Evolutionary conservation across 495 filamentous ascomycete species (phyloP).

Genomic region (Hyaloscypha hepaticicola): DNA sequence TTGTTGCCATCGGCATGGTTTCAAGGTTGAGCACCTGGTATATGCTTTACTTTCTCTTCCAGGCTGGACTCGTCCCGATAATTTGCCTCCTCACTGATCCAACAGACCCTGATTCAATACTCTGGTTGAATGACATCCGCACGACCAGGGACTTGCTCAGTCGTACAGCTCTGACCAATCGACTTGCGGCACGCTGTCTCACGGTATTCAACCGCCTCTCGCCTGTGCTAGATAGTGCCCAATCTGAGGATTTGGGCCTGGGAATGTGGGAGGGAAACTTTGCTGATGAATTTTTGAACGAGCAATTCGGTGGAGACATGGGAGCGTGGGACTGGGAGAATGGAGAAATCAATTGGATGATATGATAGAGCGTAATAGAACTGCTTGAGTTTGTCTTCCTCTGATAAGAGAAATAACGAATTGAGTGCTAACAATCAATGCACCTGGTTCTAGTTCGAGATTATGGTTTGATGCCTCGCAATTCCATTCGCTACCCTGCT

Average conservation of each 20-base stretch:
- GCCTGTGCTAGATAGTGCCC: slow-evolving; percentile 24
- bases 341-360: background rate
- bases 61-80: slow-evolving; percentile 51
- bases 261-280: background rate
- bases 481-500: no score
- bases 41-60: slow-evolving; percentile 54
- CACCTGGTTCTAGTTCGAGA: no score
- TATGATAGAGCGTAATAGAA: no score
- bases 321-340: background rate
- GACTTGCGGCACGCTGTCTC: slow-evolving; percentile 44
- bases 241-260: background rate
- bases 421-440: no score
- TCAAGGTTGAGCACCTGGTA: slow-evolving; percentile 49
- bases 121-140: slow-evolving; percentile 49
- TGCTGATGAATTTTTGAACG: background rate
- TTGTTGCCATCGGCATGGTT: background rate
- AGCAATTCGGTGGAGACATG: background rate
- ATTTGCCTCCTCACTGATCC: slow-evolving; percentile 52
- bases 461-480: no score
- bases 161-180: slow-evolving; percentile 41
- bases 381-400: no score
- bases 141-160: slow-evolving; percentile 32
- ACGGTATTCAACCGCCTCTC: slow-evolving; percentile 47
- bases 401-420: no score
- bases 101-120: slow-evolving; percentile 41